Evolutionary conservation across 495 filamentous ascomycete species (phyloP), one percentile per base, ranked within the genome.

Genomic region (Cenococcum geophilum): DNA sequence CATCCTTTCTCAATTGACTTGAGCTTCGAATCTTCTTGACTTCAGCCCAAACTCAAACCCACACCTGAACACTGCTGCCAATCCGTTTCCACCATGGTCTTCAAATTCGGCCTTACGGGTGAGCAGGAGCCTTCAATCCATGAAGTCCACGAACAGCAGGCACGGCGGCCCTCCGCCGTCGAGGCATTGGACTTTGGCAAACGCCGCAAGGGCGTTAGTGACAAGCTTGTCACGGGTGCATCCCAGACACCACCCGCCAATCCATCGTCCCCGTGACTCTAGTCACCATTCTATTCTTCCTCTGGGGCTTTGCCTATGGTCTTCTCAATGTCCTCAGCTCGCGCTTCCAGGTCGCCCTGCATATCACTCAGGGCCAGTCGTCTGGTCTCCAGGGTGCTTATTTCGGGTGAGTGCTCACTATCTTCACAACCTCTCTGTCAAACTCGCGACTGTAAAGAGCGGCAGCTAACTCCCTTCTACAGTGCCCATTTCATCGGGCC

Each of bases 401-500:
- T 64, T 79, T 80, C 45, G 76, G 55, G 54, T 64, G 59, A 11
- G 54, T 59, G 60, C 76, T 18, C 25, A 42, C 52, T 43, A 23
- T 18, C 18, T 45, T 45, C 4, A 45, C 40, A 45, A 16, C 11
- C 49, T 52, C 20, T 52, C 22, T 11, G 49, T 25, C 49, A 16
- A 12, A 21, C 22, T 1, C 12, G 5, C 10, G 34, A 32, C 27
- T 10, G 9, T 10, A 56, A 16, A 40, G 27, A 23, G 27, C 10
- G 11, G 6, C 11, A 32, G 51, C 37, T 57, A 45, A 57, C 37
- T 12, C 45, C 18, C 45, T 32, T 16, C 34, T n/a, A 21, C 27
- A 63, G 70, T 27, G 81, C 82, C 0, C 87, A 89, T 70, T 79
- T 88, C 65, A 72, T 86, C 53, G 84, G 83, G 10, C 83, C 86